Evolutionary conservation across 2,329 filamentous ascomycete species (phyloP).

Genomic region (Arthroderma sp.): DNA sequence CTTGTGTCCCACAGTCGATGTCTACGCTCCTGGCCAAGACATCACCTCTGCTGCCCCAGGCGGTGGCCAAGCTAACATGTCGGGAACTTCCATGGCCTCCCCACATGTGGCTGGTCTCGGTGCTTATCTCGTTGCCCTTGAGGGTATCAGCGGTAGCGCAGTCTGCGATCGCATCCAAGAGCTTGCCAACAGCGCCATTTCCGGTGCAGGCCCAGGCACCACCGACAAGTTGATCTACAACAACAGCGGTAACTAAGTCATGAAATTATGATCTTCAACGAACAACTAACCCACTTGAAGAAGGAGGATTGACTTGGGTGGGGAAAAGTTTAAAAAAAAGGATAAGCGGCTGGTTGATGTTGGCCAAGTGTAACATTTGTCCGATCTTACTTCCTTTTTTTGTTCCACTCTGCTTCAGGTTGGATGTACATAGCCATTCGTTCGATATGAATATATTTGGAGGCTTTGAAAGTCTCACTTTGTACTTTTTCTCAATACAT

Average conservation of each 20-base stretch:
- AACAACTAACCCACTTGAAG: too few relatives aligned
- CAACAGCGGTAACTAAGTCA: constrained; percentile 4
- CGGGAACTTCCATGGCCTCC: constrained; percentile 24
- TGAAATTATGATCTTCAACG: too few relatives aligned
- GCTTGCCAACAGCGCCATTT: constrained; percentile 30
- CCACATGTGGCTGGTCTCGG: constrained; percentile 41
- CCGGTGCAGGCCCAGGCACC: constrained; percentile 13
- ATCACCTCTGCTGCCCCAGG: constrained; percentile 38
- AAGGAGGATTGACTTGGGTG: too few relatives aligned
- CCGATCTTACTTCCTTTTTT: too few relatives aligned
- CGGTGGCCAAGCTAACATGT: constrained; percentile 32
- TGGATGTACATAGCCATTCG: too few relatives aligned
- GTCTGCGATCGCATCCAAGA: constrained; percentile 39
- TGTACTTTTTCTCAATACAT: too few relatives aligned
- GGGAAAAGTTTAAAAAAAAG: too few relatives aligned
- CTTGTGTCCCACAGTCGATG: constrained; percentile 29
- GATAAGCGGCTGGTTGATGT: too few relatives aligned
- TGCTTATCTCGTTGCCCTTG: constrained; percentile 39
- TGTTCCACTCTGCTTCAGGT: too few relatives aligned
- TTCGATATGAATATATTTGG: too few relatives aligned
- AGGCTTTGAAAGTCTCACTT: too few relatives aligned
- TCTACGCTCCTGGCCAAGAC: constrained; percentile 44
- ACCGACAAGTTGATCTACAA: constrained; percentile 19
- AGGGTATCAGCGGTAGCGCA: constrained; percentile 32
- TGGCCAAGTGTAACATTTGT: too few relatives aligned